These are phyloP conservation scores for Aspergillus steynii DNA, from an alignment of 495 filamentous ascomycete genomes.

Conservation along the genomic window DNA sequence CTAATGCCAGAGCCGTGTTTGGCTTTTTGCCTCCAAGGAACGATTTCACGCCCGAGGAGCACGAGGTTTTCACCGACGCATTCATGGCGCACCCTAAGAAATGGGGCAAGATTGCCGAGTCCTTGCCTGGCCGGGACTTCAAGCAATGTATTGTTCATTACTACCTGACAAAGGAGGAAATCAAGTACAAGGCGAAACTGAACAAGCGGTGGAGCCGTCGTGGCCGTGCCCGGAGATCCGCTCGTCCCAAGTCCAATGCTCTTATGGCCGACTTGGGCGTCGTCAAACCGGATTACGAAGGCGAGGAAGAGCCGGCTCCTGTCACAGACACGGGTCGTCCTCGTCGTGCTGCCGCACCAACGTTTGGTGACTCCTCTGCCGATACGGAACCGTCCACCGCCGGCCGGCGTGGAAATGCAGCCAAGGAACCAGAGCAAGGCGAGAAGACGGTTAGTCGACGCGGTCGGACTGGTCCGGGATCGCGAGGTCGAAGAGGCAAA, in stretches of 20 bases:
- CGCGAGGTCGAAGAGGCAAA: conserved; percentile 39
- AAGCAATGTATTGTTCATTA: conserved; percentile 92
- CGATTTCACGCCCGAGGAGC: conserved; percentile 81
- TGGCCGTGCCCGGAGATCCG: conserved; percentile 53
- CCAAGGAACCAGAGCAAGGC: conserved; percentile 51
- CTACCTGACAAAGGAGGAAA: conserved; percentile 86
- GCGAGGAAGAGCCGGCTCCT: conserved; percentile 51
- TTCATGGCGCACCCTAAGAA: conserved; percentile 86
- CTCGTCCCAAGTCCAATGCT: conserved; percentile 70
- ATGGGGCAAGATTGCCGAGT: conserved; percentile 84
- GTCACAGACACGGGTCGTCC: conserved; percentile 71
- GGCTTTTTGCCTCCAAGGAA: conserved; percentile 74
- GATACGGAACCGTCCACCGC: conserved; percentile 47
- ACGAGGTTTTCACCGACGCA: conserved; percentile 70
- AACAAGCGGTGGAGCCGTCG: conserved; percentile 68
- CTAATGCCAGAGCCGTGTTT: conserved; percentile 67
- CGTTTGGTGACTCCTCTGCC: conserved; percentile 62
- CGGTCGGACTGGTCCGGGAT: conserved; percentile 40
- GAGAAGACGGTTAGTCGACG: conserved; percentile 57
- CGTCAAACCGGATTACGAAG: conserved; percentile 56
- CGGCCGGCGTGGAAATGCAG: conserved; percentile 48
- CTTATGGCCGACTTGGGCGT: conserved; percentile 72
- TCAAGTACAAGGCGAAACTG: conserved; percentile 82
- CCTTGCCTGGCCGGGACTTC: conserved; percentile 70
- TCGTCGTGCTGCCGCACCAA: conserved; percentile 67